These are phyloP conservation scores for Balansia obtecta DNA, from an alignment of 2,329 filamentous ascomycete genomes.

Conservation along the genomic window DNA sequence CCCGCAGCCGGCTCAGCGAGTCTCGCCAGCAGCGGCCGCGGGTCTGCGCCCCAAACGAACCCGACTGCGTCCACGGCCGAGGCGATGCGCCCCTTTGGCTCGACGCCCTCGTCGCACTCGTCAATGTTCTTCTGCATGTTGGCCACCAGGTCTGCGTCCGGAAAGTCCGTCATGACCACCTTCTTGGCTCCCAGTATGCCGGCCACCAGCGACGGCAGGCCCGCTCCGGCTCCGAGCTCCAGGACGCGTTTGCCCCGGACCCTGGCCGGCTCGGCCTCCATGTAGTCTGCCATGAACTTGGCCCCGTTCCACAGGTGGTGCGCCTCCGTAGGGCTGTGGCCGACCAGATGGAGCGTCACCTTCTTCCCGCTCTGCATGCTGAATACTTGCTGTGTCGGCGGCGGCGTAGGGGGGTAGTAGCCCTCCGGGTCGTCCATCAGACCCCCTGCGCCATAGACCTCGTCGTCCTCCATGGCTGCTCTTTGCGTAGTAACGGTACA, in stretches of 20 bases:
- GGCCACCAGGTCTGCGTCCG: constrained; percentile 68
- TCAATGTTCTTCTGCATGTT: constrained; percentile 69
- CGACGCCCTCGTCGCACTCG: constrained; percentile 31
- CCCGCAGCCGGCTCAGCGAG: constrained; percentile 26
- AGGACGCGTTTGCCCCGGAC: constrained; percentile 61
- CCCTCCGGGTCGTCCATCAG: constrained; percentile 74
- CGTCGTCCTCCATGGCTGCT: constrained; percentile 17
- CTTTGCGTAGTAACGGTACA: neutral
- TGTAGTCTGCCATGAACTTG: constrained; percentile 62
- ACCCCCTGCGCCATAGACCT: constrained; percentile 27
- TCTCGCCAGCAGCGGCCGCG: constrained; percentile 43
- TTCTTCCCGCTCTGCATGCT: constrained; percentile 51
- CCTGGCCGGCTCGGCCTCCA: constrained; percentile 56
- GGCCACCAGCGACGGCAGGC: constrained; percentile 69
- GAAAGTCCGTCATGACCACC: constrained; percentile 79
- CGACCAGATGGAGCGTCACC: constrained; percentile 67
- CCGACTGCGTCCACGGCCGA: constrained; percentile 47
- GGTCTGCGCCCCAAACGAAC: constrained; percentile 71
- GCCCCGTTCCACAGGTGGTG: constrained; percentile 88
- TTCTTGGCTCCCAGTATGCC: constrained; percentile 57
- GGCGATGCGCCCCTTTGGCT: constrained; percentile 18
- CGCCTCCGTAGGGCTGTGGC: constrained; percentile 79
- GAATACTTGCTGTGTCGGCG: constrained; percentile 62
- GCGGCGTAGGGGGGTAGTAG: constrained; percentile 67
- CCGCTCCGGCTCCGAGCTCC: constrained; percentile 81